Conservation (phyloP, 2,329 filamentous ascomycete species). For the Cytospora chrysosperma region DNA sequence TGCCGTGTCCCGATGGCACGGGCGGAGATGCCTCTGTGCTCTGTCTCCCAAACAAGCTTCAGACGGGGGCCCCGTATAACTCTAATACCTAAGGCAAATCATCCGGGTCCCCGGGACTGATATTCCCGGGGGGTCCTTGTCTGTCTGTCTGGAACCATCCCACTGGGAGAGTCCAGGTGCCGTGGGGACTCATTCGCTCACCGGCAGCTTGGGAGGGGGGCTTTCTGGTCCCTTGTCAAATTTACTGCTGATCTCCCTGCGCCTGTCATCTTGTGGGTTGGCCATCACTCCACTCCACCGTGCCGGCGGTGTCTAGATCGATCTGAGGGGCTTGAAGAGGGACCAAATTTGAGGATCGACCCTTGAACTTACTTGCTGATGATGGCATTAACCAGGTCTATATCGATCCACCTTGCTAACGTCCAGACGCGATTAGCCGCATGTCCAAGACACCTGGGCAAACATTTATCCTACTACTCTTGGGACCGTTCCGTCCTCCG, state of each 20-base stretch:
- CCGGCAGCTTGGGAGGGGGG: background rate
- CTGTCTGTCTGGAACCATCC: slow-evolving; percentile 12
- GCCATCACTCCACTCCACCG: slow-evolving; percentile 3
- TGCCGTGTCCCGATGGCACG: background rate
- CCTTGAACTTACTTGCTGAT: background rate
- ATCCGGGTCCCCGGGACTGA: slow-evolving; percentile 3
- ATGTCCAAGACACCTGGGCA: too few species aligned
- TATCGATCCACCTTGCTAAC: background rate
- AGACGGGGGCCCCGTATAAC: slow-evolving; percentile 1
- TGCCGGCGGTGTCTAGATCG: background rate
- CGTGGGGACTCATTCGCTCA: slow-evolving; percentile 3
- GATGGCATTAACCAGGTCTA: background rate
- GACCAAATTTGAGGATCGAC: background rate
- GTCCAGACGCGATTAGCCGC: background rate
- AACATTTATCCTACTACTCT: too few species aligned
- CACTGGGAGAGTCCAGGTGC: slow-evolving; percentile 20
- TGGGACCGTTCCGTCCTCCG: background rate
- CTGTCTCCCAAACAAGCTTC: background rate
- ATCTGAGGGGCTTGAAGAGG: background rate
- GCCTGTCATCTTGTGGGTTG: background rate
- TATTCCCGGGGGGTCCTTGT: slow-evolving; percentile 13
- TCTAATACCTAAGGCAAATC: slow-evolving; percentile 11
- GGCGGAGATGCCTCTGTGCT: background rate
- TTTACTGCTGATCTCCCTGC: background rate
- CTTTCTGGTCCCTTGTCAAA: background rate